These are phyloP conservation scores for Amyloporia xantha DNA, from an alignment of 768 basidiomycete genomes.

Conservation along the genomic window DNA sequence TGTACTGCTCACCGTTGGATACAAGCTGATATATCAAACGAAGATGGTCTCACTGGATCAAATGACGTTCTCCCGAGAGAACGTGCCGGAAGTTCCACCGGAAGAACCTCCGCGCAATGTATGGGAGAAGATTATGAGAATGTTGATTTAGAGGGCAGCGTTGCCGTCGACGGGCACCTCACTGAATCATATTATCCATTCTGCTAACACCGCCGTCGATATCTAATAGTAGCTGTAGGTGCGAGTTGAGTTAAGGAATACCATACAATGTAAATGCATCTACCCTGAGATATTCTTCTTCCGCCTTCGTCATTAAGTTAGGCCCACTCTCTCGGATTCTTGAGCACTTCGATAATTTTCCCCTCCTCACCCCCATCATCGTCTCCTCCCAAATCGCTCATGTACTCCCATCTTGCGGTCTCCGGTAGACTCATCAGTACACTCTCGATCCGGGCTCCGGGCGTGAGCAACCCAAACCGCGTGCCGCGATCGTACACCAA, in stretches of 20 bases:
- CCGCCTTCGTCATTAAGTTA: constrained; percentile 1
- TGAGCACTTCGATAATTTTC: constrained; percentile 43
- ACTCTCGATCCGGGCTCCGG: constrained; percentile 55
- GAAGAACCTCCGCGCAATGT: neutral
- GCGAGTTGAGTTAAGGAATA: neutral
- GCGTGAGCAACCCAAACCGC: constrained; percentile 56
- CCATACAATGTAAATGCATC: neutral
- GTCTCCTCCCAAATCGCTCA: constrained; percentile 43
- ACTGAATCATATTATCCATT: neutral
- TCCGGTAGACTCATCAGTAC: constrained; percentile 62
- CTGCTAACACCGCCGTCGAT: neutral
- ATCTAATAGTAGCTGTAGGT: neutral
- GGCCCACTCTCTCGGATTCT: constrained; percentile 43
- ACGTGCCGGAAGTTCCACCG: neutral
- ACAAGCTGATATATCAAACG: constrained; percentile 25
- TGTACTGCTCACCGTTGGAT: constrained; percentile 21
- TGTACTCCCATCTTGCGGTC: constrained; percentile 65
- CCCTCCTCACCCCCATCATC: constrained; percentile 39
- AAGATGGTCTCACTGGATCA: constrained; percentile 18
- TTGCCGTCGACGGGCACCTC: too few species aligned
- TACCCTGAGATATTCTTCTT: neutral
- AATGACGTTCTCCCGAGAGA: constrained; percentile 15
- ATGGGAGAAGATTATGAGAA: neutral
- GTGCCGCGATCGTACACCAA: constrained; percentile 65
- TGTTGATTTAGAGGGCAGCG: neutral